Conservation (phyloP, 2,329 filamentous ascomycete genomes). For the Talaromyces piceae region DNA sequence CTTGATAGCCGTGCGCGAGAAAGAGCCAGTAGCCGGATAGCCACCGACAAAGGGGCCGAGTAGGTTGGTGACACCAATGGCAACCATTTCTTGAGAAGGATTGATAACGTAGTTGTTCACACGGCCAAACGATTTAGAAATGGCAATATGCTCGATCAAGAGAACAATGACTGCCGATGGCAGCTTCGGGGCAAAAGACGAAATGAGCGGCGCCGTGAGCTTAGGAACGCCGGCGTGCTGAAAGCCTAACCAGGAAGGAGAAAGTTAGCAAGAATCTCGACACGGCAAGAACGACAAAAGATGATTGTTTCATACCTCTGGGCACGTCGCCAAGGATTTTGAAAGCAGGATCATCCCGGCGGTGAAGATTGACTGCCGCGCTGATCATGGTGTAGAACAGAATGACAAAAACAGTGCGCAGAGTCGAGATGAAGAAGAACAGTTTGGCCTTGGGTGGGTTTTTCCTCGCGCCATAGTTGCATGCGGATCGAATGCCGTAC, state of each 20-base stretch:
- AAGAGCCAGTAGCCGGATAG: constrained; percentile 90
- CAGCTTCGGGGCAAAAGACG: constrained; percentile 61
- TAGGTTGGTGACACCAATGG: constrained; percentile 84
- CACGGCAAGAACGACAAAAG: background rate
- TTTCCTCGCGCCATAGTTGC: constrained; percentile 60
- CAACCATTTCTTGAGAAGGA: constrained; percentile 91
- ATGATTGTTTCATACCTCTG: constrained; percentile 47
- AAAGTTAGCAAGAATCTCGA: background rate
- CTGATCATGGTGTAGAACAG: constrained; percentile 87
- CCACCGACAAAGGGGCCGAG: constrained; percentile 85
- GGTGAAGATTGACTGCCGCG: constrained; percentile 70
- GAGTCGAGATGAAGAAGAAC: constrained; percentile 84
- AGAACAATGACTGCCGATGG: constrained; percentile 89
- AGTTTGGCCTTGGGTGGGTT: constrained; percentile 62
- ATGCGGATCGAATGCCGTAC: constrained; percentile 63
- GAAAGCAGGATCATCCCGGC: constrained; percentile 58
- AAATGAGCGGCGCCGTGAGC: constrained; percentile 60
- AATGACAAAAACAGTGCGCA: constrained; percentile 87
- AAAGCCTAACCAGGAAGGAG: constrained; percentile 54
- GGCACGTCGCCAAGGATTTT: constrained; percentile 70
- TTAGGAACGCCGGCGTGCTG: constrained; percentile 66
- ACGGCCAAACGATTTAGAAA: constrained; percentile 91
- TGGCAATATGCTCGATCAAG: constrained; percentile 92
- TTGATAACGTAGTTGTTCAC: constrained; percentile 96
- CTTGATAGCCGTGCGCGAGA: constrained; percentile 93